phyloP scores from a whole-genome alignment of 495 filamentous ascomycete species.

The Lasiosphaeris hirsuta region DNA sequence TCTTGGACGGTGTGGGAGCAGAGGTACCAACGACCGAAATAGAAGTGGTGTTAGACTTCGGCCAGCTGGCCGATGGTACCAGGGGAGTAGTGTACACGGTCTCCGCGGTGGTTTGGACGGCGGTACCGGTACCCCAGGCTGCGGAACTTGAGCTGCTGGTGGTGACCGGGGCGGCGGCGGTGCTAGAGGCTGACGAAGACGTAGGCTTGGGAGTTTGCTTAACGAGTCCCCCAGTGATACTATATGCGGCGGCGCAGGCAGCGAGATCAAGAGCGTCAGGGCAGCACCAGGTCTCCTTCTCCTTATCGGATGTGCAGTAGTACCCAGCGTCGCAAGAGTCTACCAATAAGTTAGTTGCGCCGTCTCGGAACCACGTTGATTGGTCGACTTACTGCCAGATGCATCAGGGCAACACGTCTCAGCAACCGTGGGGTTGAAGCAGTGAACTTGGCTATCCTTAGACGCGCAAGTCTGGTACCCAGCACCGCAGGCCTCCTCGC shows the following conservation, averaged over 20 bases:
- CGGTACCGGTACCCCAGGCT: background rate
- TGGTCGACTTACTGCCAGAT: conserved; percentile 38
- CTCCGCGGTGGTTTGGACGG: background rate
- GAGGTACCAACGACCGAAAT: conserved; percentile 9
- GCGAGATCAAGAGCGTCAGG: conserved; percentile 38
- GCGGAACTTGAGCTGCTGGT: conserved; percentile 14
- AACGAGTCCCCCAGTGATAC: conserved; percentile 36
- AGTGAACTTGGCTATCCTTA: conserved; percentile 38
- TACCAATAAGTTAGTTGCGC: conserved; percentile 19
- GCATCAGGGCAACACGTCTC: conserved; percentile 45
- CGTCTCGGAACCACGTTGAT: background rate
- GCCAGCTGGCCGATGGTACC: conserved; percentile 7
- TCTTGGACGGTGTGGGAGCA: conserved; percentile 13
- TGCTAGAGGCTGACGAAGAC: conserved; percentile 20
- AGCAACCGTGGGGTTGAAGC: conserved; percentile 39
- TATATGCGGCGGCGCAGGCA: conserved; percentile 42
- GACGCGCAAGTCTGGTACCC: conserved; percentile 42
- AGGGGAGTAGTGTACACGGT: background rate
- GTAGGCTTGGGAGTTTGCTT: conserved; percentile 31
- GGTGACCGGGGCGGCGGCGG: conserved; percentile 16
- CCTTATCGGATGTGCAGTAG: conserved; percentile 43
- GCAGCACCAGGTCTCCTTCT: conserved; percentile 45
- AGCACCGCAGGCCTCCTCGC: conserved; percentile 46
- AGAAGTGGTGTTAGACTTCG: conserved; percentile 20
- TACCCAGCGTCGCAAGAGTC: conserved; percentile 47